Evolutionary conservation across 768 basidiomycete genomes (phyloP).

Genomic region (Lentinula aciculospora): DNA sequence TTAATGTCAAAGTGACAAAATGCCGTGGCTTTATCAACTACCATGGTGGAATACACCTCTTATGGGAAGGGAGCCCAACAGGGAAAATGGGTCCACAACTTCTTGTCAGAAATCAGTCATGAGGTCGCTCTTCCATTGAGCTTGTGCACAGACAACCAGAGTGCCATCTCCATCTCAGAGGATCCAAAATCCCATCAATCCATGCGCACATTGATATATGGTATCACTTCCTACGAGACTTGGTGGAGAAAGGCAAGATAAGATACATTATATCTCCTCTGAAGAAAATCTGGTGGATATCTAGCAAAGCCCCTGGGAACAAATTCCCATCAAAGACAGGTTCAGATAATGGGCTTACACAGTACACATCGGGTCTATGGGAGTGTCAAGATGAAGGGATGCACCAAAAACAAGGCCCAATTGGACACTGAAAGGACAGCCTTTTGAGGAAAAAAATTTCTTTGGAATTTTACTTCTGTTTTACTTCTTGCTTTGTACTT

Average conservation of each 20-base stretch:
- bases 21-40: background rate
- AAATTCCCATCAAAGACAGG: background rate
- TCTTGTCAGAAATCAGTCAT: background rate
- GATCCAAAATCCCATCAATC: conserved; percentile 20
- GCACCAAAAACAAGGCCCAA: no score
- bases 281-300: conserved; percentile 23
- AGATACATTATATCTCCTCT: conserved; percentile 6
- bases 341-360: background rate
- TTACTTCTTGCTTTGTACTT: no score
- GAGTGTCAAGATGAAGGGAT: background rate
- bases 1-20: background rate
- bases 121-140: background rate
- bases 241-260: conserved; percentile 12
- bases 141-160: conserved; percentile 21
- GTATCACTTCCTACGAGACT: conserved; percentile 23
- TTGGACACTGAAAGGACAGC: no score
- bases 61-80: background rate
- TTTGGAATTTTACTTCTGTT: no score
- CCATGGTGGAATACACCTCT: background rate
- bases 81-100: background rate
- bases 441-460: no score
- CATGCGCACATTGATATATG: conserved; percentile 33
- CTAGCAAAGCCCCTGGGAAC: conserved; percentile 11
- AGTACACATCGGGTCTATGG: background rate
- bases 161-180: conserved; percentile 14